Percentiles rank a stretch among this genome's conserved stretches.
Conservation (phyloP, 2,329 filamentous ascomycete species). For the Fusarium lyarnte region DNA sequence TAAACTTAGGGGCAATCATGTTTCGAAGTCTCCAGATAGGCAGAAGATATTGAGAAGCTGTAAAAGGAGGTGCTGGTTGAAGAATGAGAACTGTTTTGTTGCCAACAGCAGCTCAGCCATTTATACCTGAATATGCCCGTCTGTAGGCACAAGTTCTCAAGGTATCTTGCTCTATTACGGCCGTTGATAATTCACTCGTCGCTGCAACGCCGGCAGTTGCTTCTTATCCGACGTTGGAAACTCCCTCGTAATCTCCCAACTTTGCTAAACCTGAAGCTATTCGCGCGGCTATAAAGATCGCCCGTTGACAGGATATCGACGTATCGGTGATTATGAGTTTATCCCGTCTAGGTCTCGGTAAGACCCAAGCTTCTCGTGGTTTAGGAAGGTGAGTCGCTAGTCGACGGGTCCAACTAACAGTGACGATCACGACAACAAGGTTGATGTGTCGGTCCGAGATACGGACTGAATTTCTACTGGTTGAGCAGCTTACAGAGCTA, state of each 20-base stretch:
- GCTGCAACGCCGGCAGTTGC: background rate
- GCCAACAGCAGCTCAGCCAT: background rate
- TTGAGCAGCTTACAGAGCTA: fast-evolving
- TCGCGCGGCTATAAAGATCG: background rate
- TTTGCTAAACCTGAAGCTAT: background rate
- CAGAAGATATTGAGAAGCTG: fast-evolving
- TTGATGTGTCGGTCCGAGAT: background rate
- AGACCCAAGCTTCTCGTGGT: background rate
- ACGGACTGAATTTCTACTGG: background rate
- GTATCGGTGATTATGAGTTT: too few species aligned
- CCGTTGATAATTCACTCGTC: background rate
- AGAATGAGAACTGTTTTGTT: fast-evolving
- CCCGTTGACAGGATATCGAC: fast-evolving
- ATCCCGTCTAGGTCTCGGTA: fast-evolving
- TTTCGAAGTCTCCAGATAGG: fast-evolving
- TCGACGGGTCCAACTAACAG: background rate
- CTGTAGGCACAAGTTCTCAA: too few species aligned
- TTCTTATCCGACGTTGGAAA: background rate
- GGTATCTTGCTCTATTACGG: fast-evolving
- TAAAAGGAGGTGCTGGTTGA: fast-evolving
- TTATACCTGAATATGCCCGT: background rate
- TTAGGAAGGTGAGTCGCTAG: background rate
- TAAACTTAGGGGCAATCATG: background rate
- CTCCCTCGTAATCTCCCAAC: background rate
- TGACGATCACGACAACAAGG: background rate